Base-by-base conservation (phyloP, 441 rosid species). In the Populus trichocarpa region DNA sequence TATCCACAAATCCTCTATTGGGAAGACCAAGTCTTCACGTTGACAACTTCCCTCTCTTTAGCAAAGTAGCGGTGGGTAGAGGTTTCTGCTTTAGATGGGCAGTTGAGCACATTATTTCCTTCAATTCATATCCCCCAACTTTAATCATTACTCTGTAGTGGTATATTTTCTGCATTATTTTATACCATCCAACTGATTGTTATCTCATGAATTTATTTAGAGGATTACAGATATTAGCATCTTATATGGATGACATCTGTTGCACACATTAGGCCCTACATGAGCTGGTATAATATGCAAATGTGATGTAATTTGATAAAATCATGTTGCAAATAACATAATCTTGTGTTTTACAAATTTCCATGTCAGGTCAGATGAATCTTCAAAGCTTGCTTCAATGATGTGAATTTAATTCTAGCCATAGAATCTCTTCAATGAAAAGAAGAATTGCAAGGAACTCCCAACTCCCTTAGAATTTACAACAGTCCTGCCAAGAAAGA, bases 131-230 rank as follows among this genome's bases (percentile, higher is more conserved):
- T 61, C 35, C 53, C 12, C 36, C 61, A 53, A 13, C 67, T 68
- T 50, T 53, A 71, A 75, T 68, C 42, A 75, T 68, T 68, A 68
- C 53, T 46, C 3, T 38, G 40, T 64, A 66, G 40, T 75, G 77
- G 71, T 66, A 40, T 46, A 66, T 72, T 25, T 12, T 30, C 32
- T 14, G 70, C 61, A 53, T 53, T 53, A 53, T 53, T 53, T 53
- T 53, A 53, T 53, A 53, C 61, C 61, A 53, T 18, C 61, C 22
- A 53, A 18, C 61, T 53, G 22, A 16, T 53, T 53, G 3, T 30
- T 30, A 30, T 30, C 32, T 30, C 32, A 30, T 18, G 8, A 53
- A 2, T 53, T 53, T 53, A 2, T 53, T 53, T 18, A 18, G 61
- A 53, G 61, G 61, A 53, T 53, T 53, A 18, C 61, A 18, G 61